Evolutionary conservation across 371 early-diverging fungal genomes (phyloP).

Genomic region (Thermomucor indicae-seudaticae): DNA sequence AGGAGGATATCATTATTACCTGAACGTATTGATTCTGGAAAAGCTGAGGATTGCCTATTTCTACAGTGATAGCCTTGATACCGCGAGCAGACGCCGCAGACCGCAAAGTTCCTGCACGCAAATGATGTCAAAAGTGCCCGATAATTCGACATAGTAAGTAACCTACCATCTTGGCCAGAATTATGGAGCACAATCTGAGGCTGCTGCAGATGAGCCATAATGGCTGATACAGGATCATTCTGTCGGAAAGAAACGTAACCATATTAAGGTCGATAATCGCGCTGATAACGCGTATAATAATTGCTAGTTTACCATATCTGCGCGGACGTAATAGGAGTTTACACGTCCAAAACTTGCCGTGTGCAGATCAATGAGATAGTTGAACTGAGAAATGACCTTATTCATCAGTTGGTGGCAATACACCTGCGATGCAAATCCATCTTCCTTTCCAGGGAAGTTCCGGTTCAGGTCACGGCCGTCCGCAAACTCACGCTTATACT

Average conservation of each 20-base stretch:
- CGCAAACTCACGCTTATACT: conserved; percentile 76
- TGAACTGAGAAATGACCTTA: conserved; percentile 74
- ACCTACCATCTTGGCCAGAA: conserved; percentile 36
- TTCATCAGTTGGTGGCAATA: conserved; percentile 80
- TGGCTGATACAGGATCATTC: conserved; percentile 68
- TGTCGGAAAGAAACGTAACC: neutral
- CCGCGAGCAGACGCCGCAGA: conserved; percentile 78
- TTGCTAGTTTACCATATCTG: conserved; percentile 57
- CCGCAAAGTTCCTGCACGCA: conserved; percentile 67
- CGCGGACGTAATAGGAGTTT: conserved; percentile 85
- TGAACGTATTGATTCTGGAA: conserved; percentile 74
- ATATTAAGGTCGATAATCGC: no score
- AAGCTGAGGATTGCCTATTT: conserved; percentile 75
- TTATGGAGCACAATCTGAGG: conserved; percentile 69
- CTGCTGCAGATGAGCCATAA: conserved; percentile 82
- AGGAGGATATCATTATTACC: no score
- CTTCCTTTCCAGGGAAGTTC: conserved; percentile 73
- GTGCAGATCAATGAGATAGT: conserved; percentile 85
- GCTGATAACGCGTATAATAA: no score
- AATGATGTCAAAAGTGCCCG: neutral
- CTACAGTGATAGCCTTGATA: conserved; percentile 86
- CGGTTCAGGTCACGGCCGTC: conserved; percentile 86
- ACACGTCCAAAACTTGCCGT: conserved; percentile 85
- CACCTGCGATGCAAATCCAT: conserved; percentile 79
- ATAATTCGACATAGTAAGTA: neutral